Evolutionary conservation across 768 basidiomycete species (phyloP).

Genomic region (Suillus occidentalis): DNA sequence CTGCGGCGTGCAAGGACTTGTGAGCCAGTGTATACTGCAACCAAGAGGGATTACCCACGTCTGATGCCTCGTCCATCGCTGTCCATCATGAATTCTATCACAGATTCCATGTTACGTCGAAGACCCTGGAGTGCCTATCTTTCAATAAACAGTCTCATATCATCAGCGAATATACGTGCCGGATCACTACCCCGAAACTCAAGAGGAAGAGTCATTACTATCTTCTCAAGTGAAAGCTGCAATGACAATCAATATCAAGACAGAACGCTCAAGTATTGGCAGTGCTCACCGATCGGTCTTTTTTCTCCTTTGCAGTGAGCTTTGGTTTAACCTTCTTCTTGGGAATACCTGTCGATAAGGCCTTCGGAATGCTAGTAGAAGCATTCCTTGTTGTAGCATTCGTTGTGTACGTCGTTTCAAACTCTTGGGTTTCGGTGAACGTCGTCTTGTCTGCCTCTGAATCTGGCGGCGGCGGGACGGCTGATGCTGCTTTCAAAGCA

Average conservation of each 20-base stretch:
- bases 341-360: slow-evolving; percentile 41
- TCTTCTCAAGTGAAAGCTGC: slow-evolving; percentile 64
- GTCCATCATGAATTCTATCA: slow-evolving; percentile 77
- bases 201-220: slow-evolving; percentile 75
- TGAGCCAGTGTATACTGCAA: not conserved
- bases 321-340: slow-evolving; percentile 64
- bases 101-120: slow-evolving; percentile 74
- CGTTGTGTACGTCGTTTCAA: slow-evolving; percentile 37
- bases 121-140: slow-evolving; percentile 49
- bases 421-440: slow-evolving; percentile 28
- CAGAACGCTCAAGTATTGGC: not conserved
- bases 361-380: slow-evolving; percentile 41
- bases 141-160: not conserved
- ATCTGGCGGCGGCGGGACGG: slow-evolving; percentile 25
- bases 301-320: slow-evolving; percentile 78
- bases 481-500: slow-evolving; percentile 41
- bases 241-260: not conserved
- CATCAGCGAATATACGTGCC: slow-evolving; percentile 43
- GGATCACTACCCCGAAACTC: slow-evolving; percentile 91
- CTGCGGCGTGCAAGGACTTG: slow-evolving; percentile 41
- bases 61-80: slow-evolving; percentile 59
- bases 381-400: slow-evolving; percentile 23
- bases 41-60: slow-evolving; percentile 35
- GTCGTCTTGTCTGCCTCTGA: slow-evolving; percentile 33
- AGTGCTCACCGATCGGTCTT: slow-evolving; percentile 65